Evolutionary conservation across 345 rosid genomes (phyloP), one percentile per base, ranked within the genome.

Genomic region (Erucastrum elatum): DNA sequence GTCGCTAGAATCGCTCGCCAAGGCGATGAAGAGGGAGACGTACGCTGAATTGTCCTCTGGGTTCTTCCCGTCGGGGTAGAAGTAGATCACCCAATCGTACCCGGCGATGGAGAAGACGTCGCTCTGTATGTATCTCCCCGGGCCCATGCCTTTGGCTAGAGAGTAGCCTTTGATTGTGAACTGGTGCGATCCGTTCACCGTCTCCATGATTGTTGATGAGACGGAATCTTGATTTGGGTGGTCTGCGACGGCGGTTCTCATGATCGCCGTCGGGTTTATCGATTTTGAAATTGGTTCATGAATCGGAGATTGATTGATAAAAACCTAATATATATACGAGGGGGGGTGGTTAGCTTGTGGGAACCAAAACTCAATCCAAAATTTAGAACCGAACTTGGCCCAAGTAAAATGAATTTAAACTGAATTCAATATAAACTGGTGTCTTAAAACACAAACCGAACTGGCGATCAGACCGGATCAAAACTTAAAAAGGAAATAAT

Each of bases 11-110:
- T 91, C 98, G 69, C 98, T 90, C 5, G 94, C 91, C 41, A 96
- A 69, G 16, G 97, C 98, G 64, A 96, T 88, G 84, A 90, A 96
- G 64, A 91, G 88, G 44, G 97, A 96, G 3, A 92, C 97, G 39
- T 96, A 91, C 78, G 80, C 8, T 39, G 91, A 64, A 30, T 72
- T 85, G 70, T 96, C 97, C 84, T 91, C 97, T 0, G 89, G 88
- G 66, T 88, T 93, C 75, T 90, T 96, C 6, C 98, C 99, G 72
- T 94, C 94, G 0, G 99, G 99, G 55, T 93, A 96, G 63, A 96
- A 96, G 82, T 90, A 93, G 73, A 96, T 82, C 71, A 90, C 93
- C 99, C 99, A 96, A 33, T 93, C 92, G 74, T 85, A 93, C 8
- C 99, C 99, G 2, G 94, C 98, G 16, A 91, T 89, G 63, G 93